A percentile compares a stretch with the other conserved stretches of the same genome.
Conservation (phyloP, 306 rosid species). For the Sophora flavescens region DNA sequence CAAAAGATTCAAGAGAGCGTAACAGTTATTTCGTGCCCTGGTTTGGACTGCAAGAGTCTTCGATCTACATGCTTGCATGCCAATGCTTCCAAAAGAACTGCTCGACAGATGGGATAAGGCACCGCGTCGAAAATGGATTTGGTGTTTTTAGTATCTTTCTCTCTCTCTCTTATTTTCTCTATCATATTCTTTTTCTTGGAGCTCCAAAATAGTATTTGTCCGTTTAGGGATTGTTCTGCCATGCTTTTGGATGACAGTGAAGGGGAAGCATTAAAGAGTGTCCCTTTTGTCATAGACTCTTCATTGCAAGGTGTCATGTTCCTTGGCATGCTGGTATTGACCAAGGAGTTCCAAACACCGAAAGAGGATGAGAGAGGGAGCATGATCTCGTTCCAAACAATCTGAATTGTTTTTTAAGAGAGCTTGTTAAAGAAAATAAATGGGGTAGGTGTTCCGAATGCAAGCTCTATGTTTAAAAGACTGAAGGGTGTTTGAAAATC, state of each 20-base stretch:
- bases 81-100: conserved; percentile 52
- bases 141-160: too few species aligned
- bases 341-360: conserved; percentile 53
- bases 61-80: conserved; percentile 54
- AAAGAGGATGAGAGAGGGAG: conserved; percentile 50
- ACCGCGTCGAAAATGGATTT: too few species aligned
- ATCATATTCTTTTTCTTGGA: conserved; percentile 43
- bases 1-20: conserved; percentile 61
- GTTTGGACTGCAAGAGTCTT: conserved; percentile 51
- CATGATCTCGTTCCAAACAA: conserved; percentile 58
- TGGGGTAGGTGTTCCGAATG: conserved; percentile 75
- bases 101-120: too few species aligned
- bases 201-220: conserved; percentile 59
- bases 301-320: conserved; percentile 69
- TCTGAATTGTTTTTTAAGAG: conserved; percentile 38
- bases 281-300: conserved; percentile 66
- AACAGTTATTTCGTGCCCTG: conserved; percentile 58
- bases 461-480: conserved; percentile 55
- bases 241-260: conserved; percentile 44
- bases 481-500: conserved; percentile 55
- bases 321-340: conserved; percentile 65
- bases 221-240: conserved; percentile 67
- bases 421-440: conserved; percentile 49
- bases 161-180: too few species aligned
- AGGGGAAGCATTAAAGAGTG: conserved; percentile 49